Base-by-base conservation (phyloP, 345 rosid genomes). In the Lagerstroemia speciosa region DNA sequence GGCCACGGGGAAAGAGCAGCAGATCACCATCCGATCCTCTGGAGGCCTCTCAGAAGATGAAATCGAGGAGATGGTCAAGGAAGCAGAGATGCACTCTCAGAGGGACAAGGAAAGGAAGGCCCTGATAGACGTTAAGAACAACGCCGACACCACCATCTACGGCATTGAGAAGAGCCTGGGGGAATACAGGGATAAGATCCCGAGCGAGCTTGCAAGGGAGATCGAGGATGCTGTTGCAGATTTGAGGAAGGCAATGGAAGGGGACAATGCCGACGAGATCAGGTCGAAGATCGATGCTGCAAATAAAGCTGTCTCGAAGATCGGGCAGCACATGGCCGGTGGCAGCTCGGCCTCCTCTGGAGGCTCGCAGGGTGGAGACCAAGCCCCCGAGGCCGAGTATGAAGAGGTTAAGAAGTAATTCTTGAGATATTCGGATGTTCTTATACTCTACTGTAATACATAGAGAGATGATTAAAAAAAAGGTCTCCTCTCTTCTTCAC, bases 11-110 rank as follows among this genome's bases (percentile, higher is more conserved):
- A 77, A 76, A 57, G 78, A 79, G 66, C 76, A 79, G 38, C 78
- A 79, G 65, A 79, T 79, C 16, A 74, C 83, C 4, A 79, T 79
- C 62, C 75, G 81, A 1, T 74, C 81, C 32, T 78, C 81, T 17
- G 81, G 81, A 30, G 81, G 81, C 1, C 73, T 78, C 1, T 78
- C 81, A 1, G 78, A 78, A 5, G 76, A 66, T 24, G 78, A 73
- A 50, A 76, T 73, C 5, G 79, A 79, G 52, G 76, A 76, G 70
- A 79, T 79, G 82, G 82, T 79, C 5, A 76, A 32, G 66, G 83
- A 79, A 41, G 78, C 83, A 6, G 80, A 79, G 65, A n/a, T 70
- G 75, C 73, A 70, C 26, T 58, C 83, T 30, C 83, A 79, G 69
- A 76, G 60, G 67, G 83, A 79, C 14, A 66, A 79, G 62, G 83